Conservation (phyloP, 129 eudicot genomes). For the Tagetes patula region DNA sequence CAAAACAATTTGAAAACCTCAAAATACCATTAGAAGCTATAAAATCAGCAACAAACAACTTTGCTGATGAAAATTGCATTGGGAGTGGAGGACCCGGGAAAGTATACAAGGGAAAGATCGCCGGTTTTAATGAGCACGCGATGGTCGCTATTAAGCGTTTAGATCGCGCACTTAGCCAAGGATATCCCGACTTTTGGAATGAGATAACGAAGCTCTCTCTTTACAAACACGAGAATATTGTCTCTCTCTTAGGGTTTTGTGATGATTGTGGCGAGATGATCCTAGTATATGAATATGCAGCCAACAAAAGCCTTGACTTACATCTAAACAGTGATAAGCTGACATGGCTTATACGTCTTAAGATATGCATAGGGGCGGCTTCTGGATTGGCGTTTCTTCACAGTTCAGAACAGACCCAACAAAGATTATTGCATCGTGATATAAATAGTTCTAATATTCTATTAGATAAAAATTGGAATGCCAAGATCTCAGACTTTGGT, state of each 20-base stretch:
- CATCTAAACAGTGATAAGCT: neutral
- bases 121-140: neutral
- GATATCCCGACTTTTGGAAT: neutral
- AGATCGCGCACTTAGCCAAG: neutral
- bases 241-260: neutral
- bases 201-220: neutral
- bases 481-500: conserved; percentile 10
- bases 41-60: neutral
- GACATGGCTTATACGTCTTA: neutral
- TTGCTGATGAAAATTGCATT: neutral
- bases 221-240: neutral
- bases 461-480: neutral
- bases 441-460: conserved; percentile 2
- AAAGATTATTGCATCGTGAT: conserved; percentile 12
- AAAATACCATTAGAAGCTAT: neutral
- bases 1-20: neutral
- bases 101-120: neutral
- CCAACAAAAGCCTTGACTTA: neutral
- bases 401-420: neutral
- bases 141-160: neutral
- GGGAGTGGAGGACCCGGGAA: neutral
- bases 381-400: neutral
- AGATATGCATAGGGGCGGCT: conserved; percentile 1
- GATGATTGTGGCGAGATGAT: neutral
- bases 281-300: neutral